phyloP scores from a whole-genome alignment of 1,284 basidiomycete species.

The Moesziomyces globuligerus region DNA sequence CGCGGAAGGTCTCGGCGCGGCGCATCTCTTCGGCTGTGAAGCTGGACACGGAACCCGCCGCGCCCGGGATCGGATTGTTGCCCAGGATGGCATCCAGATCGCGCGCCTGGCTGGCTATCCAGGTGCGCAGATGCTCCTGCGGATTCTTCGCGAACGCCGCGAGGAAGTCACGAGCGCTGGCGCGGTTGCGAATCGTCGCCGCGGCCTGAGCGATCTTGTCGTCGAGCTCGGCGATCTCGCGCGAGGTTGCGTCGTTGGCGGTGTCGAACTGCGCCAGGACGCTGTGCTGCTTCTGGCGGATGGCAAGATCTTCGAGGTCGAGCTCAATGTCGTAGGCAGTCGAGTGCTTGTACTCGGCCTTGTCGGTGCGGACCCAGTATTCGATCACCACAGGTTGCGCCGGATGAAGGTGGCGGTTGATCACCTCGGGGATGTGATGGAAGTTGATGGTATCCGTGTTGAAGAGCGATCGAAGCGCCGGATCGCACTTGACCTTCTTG shows the following conservation, averaged over 20 bases:
- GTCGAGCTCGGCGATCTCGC: conserved; percentile 80
- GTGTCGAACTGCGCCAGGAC: conserved; percentile 79
- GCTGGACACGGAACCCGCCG: conserved; percentile 72
- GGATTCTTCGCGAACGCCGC: conserved; percentile 84
- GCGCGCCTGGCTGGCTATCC: conserved; percentile 88
- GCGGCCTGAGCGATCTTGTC: conserved; percentile 73
- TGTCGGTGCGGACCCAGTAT: conserved; percentile 71
- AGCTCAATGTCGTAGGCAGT: conserved; percentile 87
- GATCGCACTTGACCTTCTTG: conserved; percentile 80
- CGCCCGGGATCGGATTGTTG: conserved; percentile 73
- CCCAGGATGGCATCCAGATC: conserved; percentile 84
- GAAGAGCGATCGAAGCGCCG: conserved; percentile 56
- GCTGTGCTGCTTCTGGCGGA: conserved; percentile 80
- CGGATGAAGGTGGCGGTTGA: conserved; percentile 81
- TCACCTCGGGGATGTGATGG: conserved; percentile 83
- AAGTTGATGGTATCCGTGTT: conserved; percentile 76
- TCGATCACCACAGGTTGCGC: conserved; percentile 87
- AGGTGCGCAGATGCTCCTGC: conserved; percentile 83
- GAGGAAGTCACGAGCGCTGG: conserved; percentile 86
- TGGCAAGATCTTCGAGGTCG: conserved; percentile 81
- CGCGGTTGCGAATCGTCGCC: conserved; percentile 79
- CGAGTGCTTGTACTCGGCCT: conserved; percentile 66
- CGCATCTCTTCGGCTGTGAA: conserved; percentile 83
- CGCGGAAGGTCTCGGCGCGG: conserved; percentile 85
- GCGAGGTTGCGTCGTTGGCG: conserved; percentile 71